Evolutionary conservation across 139 green algal species (phyloP).

Genomic region (Tetradesmus obliquus): DNA sequence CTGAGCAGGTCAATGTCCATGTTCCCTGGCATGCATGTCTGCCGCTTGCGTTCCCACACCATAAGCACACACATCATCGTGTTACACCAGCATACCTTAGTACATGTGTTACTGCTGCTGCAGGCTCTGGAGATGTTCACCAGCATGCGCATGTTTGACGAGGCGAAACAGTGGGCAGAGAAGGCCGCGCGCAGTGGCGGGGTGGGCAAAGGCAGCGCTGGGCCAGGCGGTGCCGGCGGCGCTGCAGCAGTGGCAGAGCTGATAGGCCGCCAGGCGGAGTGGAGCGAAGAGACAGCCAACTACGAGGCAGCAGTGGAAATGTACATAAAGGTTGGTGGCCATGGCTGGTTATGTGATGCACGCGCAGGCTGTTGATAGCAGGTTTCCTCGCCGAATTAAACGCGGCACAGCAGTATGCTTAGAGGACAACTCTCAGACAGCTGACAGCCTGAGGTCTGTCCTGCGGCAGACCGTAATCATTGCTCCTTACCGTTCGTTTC

Average conservation of each 20-base stretch:
- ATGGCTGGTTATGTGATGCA: background rate
- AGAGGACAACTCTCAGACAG: too few relatives aligned
- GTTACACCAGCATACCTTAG: background rate
- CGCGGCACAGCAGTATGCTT: too few relatives aligned
- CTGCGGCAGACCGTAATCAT: too few relatives aligned
- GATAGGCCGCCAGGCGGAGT: constrained; percentile 84
- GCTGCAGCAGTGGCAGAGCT: constrained; percentile 59
- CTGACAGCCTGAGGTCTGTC: too few relatives aligned
- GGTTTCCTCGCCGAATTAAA: background rate
- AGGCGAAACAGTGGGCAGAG: constrained; percentile 84
- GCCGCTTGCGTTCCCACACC: too few relatives aligned
- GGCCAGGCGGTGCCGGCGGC: background rate
- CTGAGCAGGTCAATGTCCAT: too few relatives aligned
- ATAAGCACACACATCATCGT: too few relatives aligned
- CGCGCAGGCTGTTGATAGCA: background rate
- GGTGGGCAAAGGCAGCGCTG: background rate
- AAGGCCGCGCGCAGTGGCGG: constrained; percentile 60
- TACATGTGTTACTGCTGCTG: background rate
- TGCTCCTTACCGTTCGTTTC: too few relatives aligned
- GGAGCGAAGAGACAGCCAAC: constrained; percentile 86
- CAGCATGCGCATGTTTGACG: constrained; percentile 86
- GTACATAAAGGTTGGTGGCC: constrained; percentile 80
- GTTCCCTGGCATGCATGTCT: too few relatives aligned
- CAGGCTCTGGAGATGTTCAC: constrained; percentile 86
- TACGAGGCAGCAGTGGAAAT: constrained; percentile 84